A percentile compares a stretch with the other conserved stretches of the same genome.
phyloP scores from a whole-genome alignment of 257 asterid species.

The Solanum sitiens region DNA sequence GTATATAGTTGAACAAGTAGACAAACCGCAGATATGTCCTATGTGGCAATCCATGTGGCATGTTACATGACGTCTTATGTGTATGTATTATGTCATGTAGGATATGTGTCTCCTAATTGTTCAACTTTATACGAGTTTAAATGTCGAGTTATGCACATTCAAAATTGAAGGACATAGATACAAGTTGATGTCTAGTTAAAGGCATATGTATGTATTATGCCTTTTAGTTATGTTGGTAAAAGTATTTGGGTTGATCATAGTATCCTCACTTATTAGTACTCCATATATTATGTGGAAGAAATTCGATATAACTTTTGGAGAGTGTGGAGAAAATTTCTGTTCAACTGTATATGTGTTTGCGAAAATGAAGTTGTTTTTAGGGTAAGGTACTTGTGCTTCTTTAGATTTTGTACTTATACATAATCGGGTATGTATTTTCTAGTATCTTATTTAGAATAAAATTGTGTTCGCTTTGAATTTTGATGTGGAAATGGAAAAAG shows the following conservation, averaged over 20 bases:
- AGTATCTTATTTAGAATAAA: no score
- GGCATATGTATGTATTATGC: background rate
- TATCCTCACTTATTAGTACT: background rate
- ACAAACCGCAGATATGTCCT: background rate
- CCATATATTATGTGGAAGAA: background rate
- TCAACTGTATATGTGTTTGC: background rate
- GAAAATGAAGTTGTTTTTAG: background rate
- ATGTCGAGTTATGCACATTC: no score
- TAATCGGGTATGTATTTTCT: no score
- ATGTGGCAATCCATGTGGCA: background rate
- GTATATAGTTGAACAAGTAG: no score
- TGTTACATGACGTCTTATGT: background rate
- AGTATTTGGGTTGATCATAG: background rate
- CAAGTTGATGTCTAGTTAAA: no score
- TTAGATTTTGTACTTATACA: no score
- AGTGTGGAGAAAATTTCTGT: background rate
- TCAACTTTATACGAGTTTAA: background rate
- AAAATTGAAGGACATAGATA: no score
- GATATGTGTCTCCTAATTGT: no score
- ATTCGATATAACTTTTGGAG: background rate
- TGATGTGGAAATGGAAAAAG: no score
- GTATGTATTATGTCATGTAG: no score
- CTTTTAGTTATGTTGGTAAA: background rate
- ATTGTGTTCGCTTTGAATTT: no score
- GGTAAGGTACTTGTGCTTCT: background rate